Percentiles rank a stretch among this genome's conserved stretches.
These are phyloP conservation scores for Stentor roeselii DNA, from an alignment of 73 alveolate genomes.

Conservation along the genomic window DNA sequence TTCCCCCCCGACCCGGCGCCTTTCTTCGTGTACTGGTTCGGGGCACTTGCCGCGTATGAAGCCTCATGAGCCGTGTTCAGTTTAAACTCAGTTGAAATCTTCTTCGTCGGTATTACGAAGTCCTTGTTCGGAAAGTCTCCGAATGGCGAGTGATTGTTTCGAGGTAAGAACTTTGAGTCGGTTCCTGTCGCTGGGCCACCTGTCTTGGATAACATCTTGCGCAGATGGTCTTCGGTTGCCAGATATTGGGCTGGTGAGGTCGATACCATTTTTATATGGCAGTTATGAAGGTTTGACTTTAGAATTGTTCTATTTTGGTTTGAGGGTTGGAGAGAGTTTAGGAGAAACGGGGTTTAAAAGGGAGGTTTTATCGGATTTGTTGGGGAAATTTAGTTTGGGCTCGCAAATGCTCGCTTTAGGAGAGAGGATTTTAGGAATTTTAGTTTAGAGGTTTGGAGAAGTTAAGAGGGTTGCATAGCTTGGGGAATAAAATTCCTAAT, in stretches of 20 bases:
- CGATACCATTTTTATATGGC: neutral
- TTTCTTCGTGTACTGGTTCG: constrained; percentile 18
- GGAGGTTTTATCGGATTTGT: no score
- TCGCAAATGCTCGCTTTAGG: no score
- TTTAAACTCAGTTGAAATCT: neutral
- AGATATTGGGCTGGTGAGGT: constrained; percentile 9
- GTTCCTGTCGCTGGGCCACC: constrained; percentile 18
- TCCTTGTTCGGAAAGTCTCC: constrained; percentile 96
- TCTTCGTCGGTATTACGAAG: constrained; percentile 32
- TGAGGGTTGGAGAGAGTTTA: no score
- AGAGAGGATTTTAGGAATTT: no score
- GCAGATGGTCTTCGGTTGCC: constrained; percentile 25
- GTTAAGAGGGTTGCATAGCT: no score
- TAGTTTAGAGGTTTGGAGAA: no score
- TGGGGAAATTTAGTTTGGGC: no score
- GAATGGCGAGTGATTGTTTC: constrained; percentile 84
- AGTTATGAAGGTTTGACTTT: no score
- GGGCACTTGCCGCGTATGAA: constrained; percentile 59
- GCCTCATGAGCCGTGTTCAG: constrained; percentile 31
- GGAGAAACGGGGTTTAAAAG: no score
- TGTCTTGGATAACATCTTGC: constrained; percentile 2
- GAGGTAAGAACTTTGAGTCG: constrained; percentile 32
- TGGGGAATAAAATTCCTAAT: no score
- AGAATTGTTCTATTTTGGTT: no score
- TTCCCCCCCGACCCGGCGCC: constrained; percentile 87